phyloP scores from a whole-genome alignment of 306 rosid genomes.

The Pyrus pyrifolia region DNA sequence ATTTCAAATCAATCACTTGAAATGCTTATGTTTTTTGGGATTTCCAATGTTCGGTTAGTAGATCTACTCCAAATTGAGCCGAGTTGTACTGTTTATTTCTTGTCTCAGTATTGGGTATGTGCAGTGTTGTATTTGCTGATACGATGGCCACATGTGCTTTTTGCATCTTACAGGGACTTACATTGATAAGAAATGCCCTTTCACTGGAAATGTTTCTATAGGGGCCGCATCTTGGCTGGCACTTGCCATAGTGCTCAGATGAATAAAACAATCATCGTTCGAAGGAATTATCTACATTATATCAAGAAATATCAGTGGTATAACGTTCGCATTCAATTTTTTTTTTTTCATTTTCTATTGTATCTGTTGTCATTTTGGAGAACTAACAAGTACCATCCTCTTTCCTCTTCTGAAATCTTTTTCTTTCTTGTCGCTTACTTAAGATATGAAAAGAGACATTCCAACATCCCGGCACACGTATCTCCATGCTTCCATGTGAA shows the following conservation, averaged over 20 bases:
- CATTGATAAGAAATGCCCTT: constrained; percentile 85
- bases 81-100: no score
- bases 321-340: not conserved
- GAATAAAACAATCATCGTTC: constrained; percentile 64
- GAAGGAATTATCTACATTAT: constrained; percentile 73
- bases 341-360: not conserved
- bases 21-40: no score
- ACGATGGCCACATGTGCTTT: no score
- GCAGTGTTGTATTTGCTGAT: not conserved
- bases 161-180: constrained; percentile 43
- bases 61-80: no score
- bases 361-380: not conserved
- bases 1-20: no score
- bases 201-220: constrained; percentile 69
- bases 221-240: constrained; percentile 74
- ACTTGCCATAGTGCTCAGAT: constrained; percentile 90
- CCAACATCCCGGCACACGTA: no score
- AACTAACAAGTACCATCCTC: not conserved
- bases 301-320: constrained; percentile 78
- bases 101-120: no score
- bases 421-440: no score
- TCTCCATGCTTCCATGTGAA: no score
- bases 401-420: no score
- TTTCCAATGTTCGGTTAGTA: no score
- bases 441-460: no score